phyloP scores from a whole-genome alignment of 163 green algal species.

The Volvox carteri region DNA sequence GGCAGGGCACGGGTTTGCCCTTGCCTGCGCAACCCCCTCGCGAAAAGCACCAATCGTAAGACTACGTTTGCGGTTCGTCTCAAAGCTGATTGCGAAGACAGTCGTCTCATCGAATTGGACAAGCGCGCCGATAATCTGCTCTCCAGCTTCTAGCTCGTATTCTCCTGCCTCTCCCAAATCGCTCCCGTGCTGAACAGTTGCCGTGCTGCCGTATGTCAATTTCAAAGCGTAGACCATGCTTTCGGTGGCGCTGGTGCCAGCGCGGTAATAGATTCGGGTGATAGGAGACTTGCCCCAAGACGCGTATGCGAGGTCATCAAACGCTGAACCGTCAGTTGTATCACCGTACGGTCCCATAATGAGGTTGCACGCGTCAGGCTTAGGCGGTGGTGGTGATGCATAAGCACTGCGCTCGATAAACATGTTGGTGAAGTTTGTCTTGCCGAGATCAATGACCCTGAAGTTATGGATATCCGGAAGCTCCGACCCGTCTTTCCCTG shows the following conservation, averaged over 20 bases:
- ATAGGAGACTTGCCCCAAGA: neutral
- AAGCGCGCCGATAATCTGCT: neutral
- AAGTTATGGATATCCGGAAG: constrained; percentile 16
- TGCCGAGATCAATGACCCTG: constrained; percentile 10
- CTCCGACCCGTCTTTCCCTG: constrained; percentile 9
- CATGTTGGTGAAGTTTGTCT: constrained; percentile 16
- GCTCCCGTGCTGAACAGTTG: neutral
- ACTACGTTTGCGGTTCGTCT: neutral
- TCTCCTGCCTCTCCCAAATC: neutral
- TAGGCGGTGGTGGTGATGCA: neutral
- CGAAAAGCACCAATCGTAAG: neutral
- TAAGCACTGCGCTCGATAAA: neutral
- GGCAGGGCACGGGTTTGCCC: neutral
- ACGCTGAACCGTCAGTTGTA: neutral
- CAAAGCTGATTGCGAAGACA: neutral
- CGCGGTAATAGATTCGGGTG: neutral
- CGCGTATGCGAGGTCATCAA: constrained; percentile 9
- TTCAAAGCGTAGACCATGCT: neutral
- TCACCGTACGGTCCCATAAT: constrained; percentile 32
- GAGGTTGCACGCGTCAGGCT: neutral
- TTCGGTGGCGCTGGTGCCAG: neutral
- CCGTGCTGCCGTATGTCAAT: neutral
- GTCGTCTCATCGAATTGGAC: constrained; percentile 21
- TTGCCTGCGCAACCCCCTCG: neutral
- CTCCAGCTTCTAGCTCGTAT: neutral